A percentile compares a stretch with the other conserved stretches of the same genome.
Conservation (phyloP, 2,329 filamentous ascomycete species). For the Daldinia sp. region DNA sequence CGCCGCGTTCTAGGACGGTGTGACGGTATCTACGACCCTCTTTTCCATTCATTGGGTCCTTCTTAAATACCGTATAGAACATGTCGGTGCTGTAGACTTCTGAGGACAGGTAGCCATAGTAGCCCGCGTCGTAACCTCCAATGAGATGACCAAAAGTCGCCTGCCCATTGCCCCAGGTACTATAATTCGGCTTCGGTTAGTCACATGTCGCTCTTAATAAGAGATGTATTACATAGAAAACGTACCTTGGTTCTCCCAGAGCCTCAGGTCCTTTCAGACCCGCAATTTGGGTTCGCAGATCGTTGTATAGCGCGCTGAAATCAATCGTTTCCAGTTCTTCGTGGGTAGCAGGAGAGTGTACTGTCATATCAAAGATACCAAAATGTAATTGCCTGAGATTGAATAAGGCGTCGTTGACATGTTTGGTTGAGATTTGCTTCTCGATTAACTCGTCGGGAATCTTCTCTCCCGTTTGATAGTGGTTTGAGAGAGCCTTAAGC, state of each 20-base stretch:
- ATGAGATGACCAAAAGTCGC: slow-evolving; percentile 85
- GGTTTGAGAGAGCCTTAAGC: slow-evolving; percentile 72
- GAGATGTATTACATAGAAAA: slow-evolving; percentile 23
- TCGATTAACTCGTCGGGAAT: slow-evolving; percentile 80
- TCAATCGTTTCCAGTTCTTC: slow-evolving; percentile 73
- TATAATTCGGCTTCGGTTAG: slow-evolving; percentile 46
- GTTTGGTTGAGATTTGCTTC: slow-evolving; percentile 78
- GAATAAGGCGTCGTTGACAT: slow-evolving; percentile 81
- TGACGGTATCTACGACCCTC: slow-evolving; percentile 80
- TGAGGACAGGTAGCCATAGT: slow-evolving; percentile 79
- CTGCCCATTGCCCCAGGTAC: slow-evolving; percentile 78
- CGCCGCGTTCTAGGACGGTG: slow-evolving; percentile 79
- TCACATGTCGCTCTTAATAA: slow-evolving; percentile 13
- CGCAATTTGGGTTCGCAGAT: slow-evolving; percentile 73
- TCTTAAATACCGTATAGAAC: slow-evolving; percentile 83
- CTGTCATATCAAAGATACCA: slow-evolving; percentile 83
- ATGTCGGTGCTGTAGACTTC: slow-evolving; percentile 87
- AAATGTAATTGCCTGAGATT: slow-evolving; percentile 83
- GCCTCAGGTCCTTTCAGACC: slow-evolving; percentile 79
- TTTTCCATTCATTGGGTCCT: slow-evolving; percentile 77
- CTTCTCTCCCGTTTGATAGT: slow-evolving; percentile 73
- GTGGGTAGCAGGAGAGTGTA: slow-evolving; percentile 76
- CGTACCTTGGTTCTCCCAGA: slow-evolving; percentile 64
- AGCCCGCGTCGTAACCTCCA: slow-evolving; percentile 84
- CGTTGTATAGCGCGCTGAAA: slow-evolving; percentile 74